Evolutionary conservation across 202 grass and related monocot genomes (phyloP), one percentile per base, ranked within the genome.

Genomic region (Elaeis oleifera): DNA sequence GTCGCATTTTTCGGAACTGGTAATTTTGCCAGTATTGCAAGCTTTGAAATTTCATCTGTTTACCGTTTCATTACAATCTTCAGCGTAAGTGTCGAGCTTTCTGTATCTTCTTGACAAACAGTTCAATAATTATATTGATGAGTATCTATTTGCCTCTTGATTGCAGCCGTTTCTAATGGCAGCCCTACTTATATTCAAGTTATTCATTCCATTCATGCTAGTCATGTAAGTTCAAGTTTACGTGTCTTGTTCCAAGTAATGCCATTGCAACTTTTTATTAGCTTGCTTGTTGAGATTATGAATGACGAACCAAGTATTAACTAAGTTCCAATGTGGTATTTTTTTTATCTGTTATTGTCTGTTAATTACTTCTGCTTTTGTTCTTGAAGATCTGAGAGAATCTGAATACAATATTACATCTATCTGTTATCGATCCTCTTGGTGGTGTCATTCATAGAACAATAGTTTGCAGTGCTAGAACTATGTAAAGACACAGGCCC

Each of bases 21-120:
- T 61, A 96, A 96, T 70, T 96, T 96, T 90, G 91, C 91, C 65
- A 96, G 91, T 70, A 96, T 96, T 83, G 87, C 91, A 78, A 96
- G 87, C 70, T 96, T 96, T 80, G 91, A 90, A 73, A 96, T 96
- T 59, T 96, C 91, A 68, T 96, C 91, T 26, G 91, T 96, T 24
- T 96, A 96, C 60, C 85, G 87, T 69, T 96, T 96, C 76, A 88
- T 96, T 76, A 96, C 91, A 85, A 84, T 96, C 27, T 96, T 96
- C 78, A 90, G 91, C 56, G 91, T 96, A 71, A 90, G 83, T 78
- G 50, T 39, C 56, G 76, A 31, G 32, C 24, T 76, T 8, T 51
- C 19, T 54, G 21, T 62, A 69, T 73, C 65, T 23, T 36, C 4
- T 16, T 21, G 59, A 18, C 50, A 59, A 48, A 67, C 57, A 53